Evolutionary conservation across 441 rosid species (phyloP).

Genomic region (Gossypium gossypioides): DNA sequence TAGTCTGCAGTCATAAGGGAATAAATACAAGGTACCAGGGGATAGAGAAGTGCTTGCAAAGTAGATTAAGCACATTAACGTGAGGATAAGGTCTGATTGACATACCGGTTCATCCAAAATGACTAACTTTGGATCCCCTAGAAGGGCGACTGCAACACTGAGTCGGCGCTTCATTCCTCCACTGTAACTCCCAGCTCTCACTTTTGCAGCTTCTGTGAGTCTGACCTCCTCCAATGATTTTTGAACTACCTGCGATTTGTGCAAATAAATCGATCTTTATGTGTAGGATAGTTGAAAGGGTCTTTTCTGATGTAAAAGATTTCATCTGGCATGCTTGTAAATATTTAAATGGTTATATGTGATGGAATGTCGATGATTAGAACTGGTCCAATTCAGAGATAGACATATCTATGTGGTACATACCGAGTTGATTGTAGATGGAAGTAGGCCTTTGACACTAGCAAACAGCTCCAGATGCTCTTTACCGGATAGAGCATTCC

Average conservation of each 20-base stretch:
- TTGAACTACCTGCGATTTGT: constrained; percentile 41
- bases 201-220: constrained; percentile 50
- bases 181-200: constrained; percentile 86
- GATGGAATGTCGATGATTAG: too few relatives aligned
- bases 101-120: constrained; percentile 81
- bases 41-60: background rate
- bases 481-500: constrained; percentile 78
- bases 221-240: constrained; percentile 65
- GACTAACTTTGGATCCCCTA: constrained; percentile 82
- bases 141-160: constrained; percentile 81
- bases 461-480: constrained; percentile 87
- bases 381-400: background rate
- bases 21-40: background rate
- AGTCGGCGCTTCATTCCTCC: constrained; percentile 96
- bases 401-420: constrained; percentile 5
- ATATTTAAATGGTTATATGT: background rate
- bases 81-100: background rate
- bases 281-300: background rate
- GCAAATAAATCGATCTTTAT: background rate
- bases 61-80: background rate
- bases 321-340: background rate
- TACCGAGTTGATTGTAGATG: constrained; percentile 52
- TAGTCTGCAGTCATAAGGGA: constrained; percentile 36
- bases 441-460: constrained; percentile 69
- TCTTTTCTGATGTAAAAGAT: background rate